Evolutionary conservation across 2,329 filamentous ascomycete species (phyloP), one percentile per base, ranked within the genome.

Genomic region (Neonectria hederae): DNA sequence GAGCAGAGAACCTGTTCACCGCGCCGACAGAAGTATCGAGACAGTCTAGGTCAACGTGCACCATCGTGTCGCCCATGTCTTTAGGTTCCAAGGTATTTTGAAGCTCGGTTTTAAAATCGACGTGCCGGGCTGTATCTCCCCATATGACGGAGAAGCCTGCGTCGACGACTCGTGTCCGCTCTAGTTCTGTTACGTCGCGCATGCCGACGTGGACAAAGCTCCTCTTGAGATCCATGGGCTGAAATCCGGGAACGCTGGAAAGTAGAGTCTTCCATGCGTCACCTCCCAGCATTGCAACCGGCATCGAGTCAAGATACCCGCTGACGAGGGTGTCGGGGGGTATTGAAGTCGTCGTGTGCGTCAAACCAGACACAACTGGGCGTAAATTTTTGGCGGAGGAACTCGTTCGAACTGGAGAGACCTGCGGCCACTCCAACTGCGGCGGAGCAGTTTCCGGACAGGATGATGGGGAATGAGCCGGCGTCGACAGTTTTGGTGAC

Each of bases 321-420:
- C 73, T 74, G 8, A 46, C 30, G 19, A 75, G 42, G 11, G 54
- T 66, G 19, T 75, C 71, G 4, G 69, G 69, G 73, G 0, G 77
- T 77, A 42, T 72, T 70, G 52, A 80, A 75, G 59, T 83, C 80
- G 54, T 82, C 79, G 49, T 83, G 80, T 3, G 80, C 80, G 51
- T 83, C 80, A 53, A 83, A 81, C 72, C 79, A 82, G 11, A 82
- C 69, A 42, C 77, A 80, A 0, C 69, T 69, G 2, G 79, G 68
- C 14, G 74, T 69, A 5, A 60, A 35, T 1, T 28, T n/a, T 7
- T 11, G 8, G 1, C 17, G 13, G 0, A 61, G 24, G 14, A 65
- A 21, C 2, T 60, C 56, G 6, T 38, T 55, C 2, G 68, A 61
- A 3, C 30, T 53, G 11, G 59, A 53, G 5, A 81, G 57, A 0